phyloP scores from a whole-genome alignment of 192 early-diverging fungal genomes.

The Backusella tuberculispora region DNA sequence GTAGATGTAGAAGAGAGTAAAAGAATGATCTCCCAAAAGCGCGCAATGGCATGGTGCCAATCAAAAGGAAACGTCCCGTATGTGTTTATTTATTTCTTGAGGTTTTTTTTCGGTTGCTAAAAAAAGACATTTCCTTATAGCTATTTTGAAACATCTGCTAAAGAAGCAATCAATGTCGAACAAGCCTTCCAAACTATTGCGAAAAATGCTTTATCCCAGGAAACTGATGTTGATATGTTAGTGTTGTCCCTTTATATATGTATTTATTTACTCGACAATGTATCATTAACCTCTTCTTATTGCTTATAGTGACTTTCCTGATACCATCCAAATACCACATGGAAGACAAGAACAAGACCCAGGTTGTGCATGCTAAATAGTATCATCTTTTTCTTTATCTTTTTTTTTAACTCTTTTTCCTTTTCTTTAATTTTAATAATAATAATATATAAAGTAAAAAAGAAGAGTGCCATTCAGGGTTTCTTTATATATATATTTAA shows the following conservation, averaged over 20 bases:
- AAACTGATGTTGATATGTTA: slow-evolving; percentile 86
- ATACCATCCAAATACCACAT: slow-evolving; percentile 34
- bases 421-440: background rate
- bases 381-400: background rate
- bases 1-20: slow-evolving; percentile 94
- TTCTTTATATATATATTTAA: background rate
- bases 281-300: no score
- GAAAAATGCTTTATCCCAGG: slow-evolving; percentile 91
- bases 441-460: background rate
- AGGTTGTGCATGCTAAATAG: slow-evolving; percentile 26
- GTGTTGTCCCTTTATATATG: background rate
- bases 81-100: background rate
- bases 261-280: no score
- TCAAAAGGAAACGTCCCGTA: slow-evolving; percentile 91
- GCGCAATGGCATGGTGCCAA: slow-evolving; percentile 97
- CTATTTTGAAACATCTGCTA: slow-evolving; percentile 99
- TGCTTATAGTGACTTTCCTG: slow-evolving; percentile 31
- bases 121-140: slow-evolving; percentile 14
- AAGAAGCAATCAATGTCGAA: slow-evolving; percentile 98
- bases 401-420: background rate
- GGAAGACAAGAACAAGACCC: slow-evolving; percentile 24
- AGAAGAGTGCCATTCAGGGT: background rate
- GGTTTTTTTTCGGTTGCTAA: slow-evolving; percentile 12
- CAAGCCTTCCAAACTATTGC: slow-evolving; percentile 96
- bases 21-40: slow-evolving; percentile 93